A percentile compares a stretch with the other conserved stretches of the same genome.
These are phyloP conservation scores for Penicillium sp. DNA, from an alignment of 2,329 filamentous ascomycete genomes.

Conservation along the genomic window DNA sequence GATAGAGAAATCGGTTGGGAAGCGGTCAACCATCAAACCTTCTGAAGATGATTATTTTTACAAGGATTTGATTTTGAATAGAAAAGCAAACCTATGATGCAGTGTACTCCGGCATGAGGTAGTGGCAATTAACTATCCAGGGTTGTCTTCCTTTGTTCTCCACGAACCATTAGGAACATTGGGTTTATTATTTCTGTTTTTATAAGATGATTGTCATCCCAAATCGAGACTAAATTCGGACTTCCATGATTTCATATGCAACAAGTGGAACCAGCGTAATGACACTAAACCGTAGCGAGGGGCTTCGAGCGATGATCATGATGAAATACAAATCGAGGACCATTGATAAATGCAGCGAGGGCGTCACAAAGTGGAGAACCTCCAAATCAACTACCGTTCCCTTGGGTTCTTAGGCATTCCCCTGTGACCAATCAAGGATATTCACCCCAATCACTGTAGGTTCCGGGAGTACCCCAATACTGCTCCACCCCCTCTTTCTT, in stretches of 20 bases:
- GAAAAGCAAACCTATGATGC: no score
- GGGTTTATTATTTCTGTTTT: background rate
- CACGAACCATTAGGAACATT: background rate
- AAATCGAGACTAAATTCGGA: background rate
- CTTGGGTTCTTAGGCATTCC: background rate
- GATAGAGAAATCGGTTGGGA: conserved; percentile 18
- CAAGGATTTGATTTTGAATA: background rate
- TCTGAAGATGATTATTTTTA: background rate
- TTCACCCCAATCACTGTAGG: background rate
- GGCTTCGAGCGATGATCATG: conserved; percentile 14
- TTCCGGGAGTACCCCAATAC: background rate
- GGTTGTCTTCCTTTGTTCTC: background rate
- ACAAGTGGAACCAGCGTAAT: background rate
- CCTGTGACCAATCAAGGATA: background rate
- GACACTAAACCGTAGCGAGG: conserved; percentile 11
- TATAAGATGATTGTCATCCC: background rate
- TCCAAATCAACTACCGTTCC: background rate
- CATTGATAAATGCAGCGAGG: conserved; percentile 4
- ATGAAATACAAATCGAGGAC: conserved; percentile 11
- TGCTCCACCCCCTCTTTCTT: background rate
- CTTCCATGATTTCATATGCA: conserved; percentile 9
- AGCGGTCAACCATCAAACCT: conserved; percentile 15
- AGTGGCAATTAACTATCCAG: background rate
- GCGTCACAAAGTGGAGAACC: background rate
- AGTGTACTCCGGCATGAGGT: background rate